phyloP scores from a whole-genome alignment of 805 yeast species.

The Cyberlindnera galapagoensis region DNA sequence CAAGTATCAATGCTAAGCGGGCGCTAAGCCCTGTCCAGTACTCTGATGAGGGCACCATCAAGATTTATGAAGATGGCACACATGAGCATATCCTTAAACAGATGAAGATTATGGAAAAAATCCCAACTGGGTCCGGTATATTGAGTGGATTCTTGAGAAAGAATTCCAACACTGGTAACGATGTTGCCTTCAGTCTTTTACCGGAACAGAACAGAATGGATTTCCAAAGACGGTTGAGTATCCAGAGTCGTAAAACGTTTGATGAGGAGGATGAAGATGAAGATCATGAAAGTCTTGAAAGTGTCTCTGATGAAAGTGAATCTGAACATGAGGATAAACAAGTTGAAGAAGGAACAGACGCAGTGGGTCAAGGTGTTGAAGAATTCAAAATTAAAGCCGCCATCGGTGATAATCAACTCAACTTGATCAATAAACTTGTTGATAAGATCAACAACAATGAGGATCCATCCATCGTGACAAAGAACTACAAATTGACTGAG shows the following conservation, averaged over 20 bases:
- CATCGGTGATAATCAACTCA: slow-evolving; percentile 43
- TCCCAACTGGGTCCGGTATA: slow-evolving; percentile 16
- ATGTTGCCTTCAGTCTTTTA: slow-evolving; percentile 23
- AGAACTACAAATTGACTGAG: slow-evolving; percentile 31
- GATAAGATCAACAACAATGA: slow-evolving; percentile 38
- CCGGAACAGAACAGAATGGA: slow-evolving; percentile 25
- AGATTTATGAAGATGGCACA: slow-evolving; percentile 17
- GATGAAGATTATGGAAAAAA: slow-evolving; percentile 19
- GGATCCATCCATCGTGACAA: slow-evolving; percentile 10
- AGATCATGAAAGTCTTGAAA: slow-evolving; percentile 4
- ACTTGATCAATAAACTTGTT: slow-evolving; percentile 40
- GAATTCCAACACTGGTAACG: slow-evolving; percentile 10
- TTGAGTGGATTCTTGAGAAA: slow-evolving; percentile 20
- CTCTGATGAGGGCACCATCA: slow-evolving; percentile 13
- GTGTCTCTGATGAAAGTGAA: slow-evolving; percentile 6
- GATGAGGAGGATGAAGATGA: slow-evolving; percentile 15
- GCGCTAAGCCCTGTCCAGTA: background rate
- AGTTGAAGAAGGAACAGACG: slow-evolving; percentile 24
- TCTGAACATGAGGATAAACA: slow-evolving; percentile 4
- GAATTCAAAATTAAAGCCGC: slow-evolving; percentile 28
- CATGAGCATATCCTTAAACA: slow-evolving; percentile 22
- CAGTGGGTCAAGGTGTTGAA: slow-evolving; percentile 31
- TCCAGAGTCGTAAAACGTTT: slow-evolving; percentile 20
- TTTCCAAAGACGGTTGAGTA: slow-evolving; percentile 23
- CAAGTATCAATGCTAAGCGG: background rate